phyloP scores from a whole-genome alignment of 2,329 filamentous ascomycete species.

The Cadophora sp. region DNA sequence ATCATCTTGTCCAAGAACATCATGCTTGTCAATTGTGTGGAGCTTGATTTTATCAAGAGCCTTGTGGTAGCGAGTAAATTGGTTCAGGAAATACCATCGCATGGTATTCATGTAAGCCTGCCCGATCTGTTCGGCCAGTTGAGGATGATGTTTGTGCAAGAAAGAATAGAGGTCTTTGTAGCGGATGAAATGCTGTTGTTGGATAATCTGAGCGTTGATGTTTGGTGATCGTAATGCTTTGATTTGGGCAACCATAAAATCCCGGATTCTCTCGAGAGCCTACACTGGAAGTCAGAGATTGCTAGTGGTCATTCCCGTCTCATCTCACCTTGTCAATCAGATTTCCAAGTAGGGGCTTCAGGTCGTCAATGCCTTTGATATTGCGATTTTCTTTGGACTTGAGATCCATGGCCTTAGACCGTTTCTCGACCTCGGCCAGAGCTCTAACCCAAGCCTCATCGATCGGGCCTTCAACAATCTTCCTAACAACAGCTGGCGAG shows the following conservation, averaged over 20 bases:
- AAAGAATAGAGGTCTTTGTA: constrained; percentile 91
- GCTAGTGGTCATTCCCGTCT: constrained; percentile 3
- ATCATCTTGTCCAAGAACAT: constrained; percentile 83
- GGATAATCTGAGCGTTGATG: constrained; percentile 96
- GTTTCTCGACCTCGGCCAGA: constrained; percentile 82
- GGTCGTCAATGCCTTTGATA: constrained; percentile 80
- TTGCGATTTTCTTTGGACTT: constrained; percentile 65
- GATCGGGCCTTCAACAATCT: constrained; percentile 86
- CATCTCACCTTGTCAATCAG: constrained; percentile 75
- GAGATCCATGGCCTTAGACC: constrained; percentile 74
- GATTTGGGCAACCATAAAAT: constrained; percentile 93
- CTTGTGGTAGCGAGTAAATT: constrained; percentile 87
- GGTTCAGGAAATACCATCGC: constrained; percentile 95
- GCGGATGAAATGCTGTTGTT: constrained; percentile 87
- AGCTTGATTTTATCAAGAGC: constrained; percentile 85
- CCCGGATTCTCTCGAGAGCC: constrained; percentile 92
- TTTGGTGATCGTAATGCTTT: constrained; percentile 92
- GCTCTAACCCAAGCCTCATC: constrained; percentile 89
- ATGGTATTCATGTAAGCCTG: constrained; percentile 98
- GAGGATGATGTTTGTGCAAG: constrained; percentile 79
- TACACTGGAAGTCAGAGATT: constrained; percentile 45
- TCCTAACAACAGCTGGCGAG: constrained; percentile 80
- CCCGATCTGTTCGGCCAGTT: constrained; percentile 87
- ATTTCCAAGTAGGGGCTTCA: constrained; percentile 84
- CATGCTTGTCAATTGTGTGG: constrained; percentile 81